These are phyloP conservation scores for Tolypocladium inflatum DNA, from an alignment of 2,329 filamentous ascomycete genomes.

Conservation along the genomic window DNA sequence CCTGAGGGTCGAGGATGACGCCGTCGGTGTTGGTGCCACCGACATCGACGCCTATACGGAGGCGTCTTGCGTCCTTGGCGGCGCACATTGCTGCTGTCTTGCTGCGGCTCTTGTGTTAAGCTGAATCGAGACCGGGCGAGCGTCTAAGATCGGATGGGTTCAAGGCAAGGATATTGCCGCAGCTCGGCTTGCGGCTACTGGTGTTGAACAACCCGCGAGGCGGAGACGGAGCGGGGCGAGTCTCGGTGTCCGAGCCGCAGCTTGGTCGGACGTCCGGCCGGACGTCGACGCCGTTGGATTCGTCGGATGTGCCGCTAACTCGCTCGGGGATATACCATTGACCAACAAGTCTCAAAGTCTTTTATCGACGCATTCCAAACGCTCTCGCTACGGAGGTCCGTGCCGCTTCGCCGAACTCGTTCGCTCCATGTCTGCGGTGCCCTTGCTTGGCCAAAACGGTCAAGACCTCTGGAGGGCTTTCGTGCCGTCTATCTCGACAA, in stretches of 20 bases:
- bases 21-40: conserved; percentile 46
- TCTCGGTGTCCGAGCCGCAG: not conserved
- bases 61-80: conserved; percentile 5
- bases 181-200: not conserved
- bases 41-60: conserved; percentile 36
- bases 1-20: conserved; percentile 35
- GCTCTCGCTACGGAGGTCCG: no score
- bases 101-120: not conserved
- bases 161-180: not conserved
- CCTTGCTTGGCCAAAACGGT: no score
- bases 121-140: not conserved
- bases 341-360: no score
- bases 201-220: not conserved
- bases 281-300: not conserved
- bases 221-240: not conserved
- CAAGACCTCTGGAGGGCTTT: no score
- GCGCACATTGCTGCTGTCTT: not conserved
- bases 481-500: no score
- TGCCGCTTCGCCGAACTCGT: no score
- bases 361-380: no score
- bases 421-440: no score
- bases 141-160: not conserved
- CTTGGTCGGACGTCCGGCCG: not conserved
- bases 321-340: no score
- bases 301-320: not conserved